phyloP scores from a whole-genome alignment of 1,284 basidiomycete species.

The Termitomyces sp. region DNA sequence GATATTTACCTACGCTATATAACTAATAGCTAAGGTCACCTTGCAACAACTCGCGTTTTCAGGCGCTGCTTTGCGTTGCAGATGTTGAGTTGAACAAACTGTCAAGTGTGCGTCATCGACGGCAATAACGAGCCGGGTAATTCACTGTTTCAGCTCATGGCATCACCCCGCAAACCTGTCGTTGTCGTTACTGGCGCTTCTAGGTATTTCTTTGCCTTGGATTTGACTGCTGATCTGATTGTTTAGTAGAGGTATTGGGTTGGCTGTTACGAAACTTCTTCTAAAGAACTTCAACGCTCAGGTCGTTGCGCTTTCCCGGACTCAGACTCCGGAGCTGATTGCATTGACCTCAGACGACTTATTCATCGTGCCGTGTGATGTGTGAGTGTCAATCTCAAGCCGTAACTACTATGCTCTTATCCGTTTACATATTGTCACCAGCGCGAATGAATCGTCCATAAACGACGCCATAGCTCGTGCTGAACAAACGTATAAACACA shows the following conservation, averaged over 20 bases:
- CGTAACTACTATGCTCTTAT: constrained; percentile 12
- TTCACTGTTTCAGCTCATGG: not conserved
- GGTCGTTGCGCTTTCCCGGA: constrained; percentile 76
- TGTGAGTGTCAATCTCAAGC: constrained; percentile 42
- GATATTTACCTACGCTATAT: no score
- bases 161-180: constrained; percentile 34
- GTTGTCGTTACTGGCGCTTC: constrained; percentile 76
- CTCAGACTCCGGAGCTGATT: constrained; percentile 56
- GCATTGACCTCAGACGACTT: constrained; percentile 48
- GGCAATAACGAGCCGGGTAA: not conserved
- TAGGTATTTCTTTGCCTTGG: constrained; percentile 39
- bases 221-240: constrained; percentile 4
- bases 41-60: no score
- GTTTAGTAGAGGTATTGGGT: constrained; percentile 69
- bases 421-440: constrained; percentile 23
- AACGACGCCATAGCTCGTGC: constrained; percentile 44
- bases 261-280: constrained; percentile 63
- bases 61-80: not conserved
- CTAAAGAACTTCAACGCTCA: constrained; percentile 54
- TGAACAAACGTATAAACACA: constrained; percentile 45
- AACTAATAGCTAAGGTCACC: no score
- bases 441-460: constrained; percentile 56
- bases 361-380: constrained; percentile 62
- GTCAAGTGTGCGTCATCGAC: not conserved
- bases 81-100: not conserved